Base-by-base conservation (phyloP, 768 basidiomycete species). In the Agaricus blazei region DNA sequence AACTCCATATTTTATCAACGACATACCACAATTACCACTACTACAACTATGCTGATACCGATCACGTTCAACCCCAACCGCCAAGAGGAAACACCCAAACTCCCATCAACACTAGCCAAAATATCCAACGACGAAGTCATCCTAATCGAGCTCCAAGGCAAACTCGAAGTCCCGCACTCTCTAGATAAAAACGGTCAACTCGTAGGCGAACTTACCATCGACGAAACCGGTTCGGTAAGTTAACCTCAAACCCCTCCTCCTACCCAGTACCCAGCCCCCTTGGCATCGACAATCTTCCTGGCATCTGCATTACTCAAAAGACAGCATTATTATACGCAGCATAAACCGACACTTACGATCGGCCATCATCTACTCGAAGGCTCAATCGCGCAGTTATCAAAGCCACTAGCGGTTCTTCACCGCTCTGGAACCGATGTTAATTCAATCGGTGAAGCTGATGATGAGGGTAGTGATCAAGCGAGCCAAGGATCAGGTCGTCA, bases 341-440 rank as follows among this genome's bases (percentile, higher is more conserved):
- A 92, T 90, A 90, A 86, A 61, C 84, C 90, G 3, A 92, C 84
- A 2, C 76, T 98, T 5, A 68, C 77, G 52, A 88, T 98, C 57
- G 94, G 94, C 11, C 86, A 95, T 69, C 93, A 97, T 63, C 75
- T 94, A 29, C 82, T 98, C 4, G 95, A 98, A 64, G 94, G 94
- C 51, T 90, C 88, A 65, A 75, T 96, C 57, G 77, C 82, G 34
- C 75, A 70, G 44, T 76, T 98, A 6, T 71, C 86, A 2, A 95
- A 91, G 65, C 93, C 94, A 0, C 76, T 91, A 28, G 95, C 89
- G 2, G 81, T 97, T 41, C 76, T 97, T 29, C 73, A 79, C 58
- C 79, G 82, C 47, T 49, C 55, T 51, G 59, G 50, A 28, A 42
- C 55, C 37, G 62, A 64, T n/a, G 59, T 63, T 8, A 59, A 51